phyloP scores from a whole-genome alignment of 176 grass and related monocot genomes.

The Carex myosuroides region DNA sequence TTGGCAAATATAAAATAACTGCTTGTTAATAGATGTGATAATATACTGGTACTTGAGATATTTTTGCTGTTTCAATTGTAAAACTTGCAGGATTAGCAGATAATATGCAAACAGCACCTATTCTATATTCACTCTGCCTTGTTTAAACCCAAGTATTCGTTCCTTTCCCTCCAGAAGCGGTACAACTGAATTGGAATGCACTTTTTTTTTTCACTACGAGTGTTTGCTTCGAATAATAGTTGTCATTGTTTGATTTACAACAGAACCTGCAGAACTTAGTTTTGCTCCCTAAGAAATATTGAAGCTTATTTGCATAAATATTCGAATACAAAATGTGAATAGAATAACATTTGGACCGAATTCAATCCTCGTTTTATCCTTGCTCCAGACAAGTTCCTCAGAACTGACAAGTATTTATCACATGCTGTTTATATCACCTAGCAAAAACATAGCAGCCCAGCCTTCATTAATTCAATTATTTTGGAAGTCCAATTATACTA shows the following conservation, averaged over 20 bases:
- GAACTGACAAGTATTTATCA: background rate
- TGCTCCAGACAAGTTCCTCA: background rate
- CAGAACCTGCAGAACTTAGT: too few species aligned
- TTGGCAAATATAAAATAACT: background rate
- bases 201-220: too few species aligned
- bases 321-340: background rate
- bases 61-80: background rate
- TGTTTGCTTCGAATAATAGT: too few species aligned
- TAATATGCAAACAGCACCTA: too few species aligned
- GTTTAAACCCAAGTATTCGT: too few species aligned
- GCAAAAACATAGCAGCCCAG: background rate
- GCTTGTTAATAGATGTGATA: background rate
- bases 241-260: too few species aligned
- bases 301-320: background rate
- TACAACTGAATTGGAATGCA: too few species aligned
- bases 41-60: background rate
- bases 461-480: background rate
- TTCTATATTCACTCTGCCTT: too few species aligned
- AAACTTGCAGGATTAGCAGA: background rate
- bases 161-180: too few species aligned
- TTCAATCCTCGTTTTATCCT: background rate
- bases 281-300: background rate
- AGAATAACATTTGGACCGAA: background rate
- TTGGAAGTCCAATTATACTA: background rate
- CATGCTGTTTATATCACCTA: background rate